Evolutionary conservation across 441 rosid genomes (phyloP), one percentile per base, ranked within the genome.

Genomic region (Sinapis alba): DNA sequence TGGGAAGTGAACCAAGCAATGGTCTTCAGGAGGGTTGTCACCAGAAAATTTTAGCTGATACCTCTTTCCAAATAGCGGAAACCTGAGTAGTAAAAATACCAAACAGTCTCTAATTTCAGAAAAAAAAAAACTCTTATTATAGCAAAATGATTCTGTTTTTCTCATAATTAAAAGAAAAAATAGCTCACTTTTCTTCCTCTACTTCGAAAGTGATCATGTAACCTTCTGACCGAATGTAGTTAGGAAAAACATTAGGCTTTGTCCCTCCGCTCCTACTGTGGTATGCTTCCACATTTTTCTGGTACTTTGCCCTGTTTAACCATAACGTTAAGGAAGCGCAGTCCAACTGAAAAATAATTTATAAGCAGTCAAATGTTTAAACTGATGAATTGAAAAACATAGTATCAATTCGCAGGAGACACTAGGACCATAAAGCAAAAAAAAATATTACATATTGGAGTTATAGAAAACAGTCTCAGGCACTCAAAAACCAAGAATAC

Each of bases 231-330:
- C 97, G 89, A 76, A 96, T 90, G 82, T 96, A 93, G 85, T 91
- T 96, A n/a, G 99, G 99, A 78, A 95, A 94, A 53, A 87, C 86
- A 76, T 90, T 89, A 19, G 88, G 96, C 86, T 96, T 96, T 81
- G 90, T 86, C 77, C 91, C 82, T 74, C 89, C 73, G 60, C 93
- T 86, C 84, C 88, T 88, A 69, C 90, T 96, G 82, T 91, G 99
- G 85, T 89, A 91, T 58, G 98, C 98, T 88, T 96, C 99, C 1
- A 93, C 97, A 79, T 93, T 96, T 83, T 96, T 93, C 86, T 96
- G 99, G 80, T 96, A 96, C 73, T 96, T 96, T 34, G 99, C 99
- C 98, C 98, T 96, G 86, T 72, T 75, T 51, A 11, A 68, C 45
- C 67, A 75, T 5, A 62, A 74, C 6, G 45, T 81, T 51, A 26